phyloP scores from a whole-genome alignment of 495 filamentous ascomycete species.

The Daldinia childiae region DNA sequence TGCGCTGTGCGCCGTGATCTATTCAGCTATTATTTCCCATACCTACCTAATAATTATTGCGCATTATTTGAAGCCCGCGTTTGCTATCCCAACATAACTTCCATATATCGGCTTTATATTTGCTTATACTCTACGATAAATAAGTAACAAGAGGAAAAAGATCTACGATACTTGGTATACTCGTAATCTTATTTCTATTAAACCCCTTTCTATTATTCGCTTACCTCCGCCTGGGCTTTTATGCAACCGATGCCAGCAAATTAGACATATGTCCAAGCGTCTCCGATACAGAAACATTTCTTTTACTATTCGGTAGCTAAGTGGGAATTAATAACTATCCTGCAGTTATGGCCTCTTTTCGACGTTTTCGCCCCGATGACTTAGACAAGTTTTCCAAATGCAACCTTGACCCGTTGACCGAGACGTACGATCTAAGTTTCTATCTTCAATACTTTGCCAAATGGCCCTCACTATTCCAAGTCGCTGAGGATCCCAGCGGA shows the following conservation, averaged over 20 bases:
- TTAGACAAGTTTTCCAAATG: constrained; percentile 74
- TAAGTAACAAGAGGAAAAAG: neutral
- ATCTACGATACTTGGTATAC: neutral
- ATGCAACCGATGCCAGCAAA: constrained; percentile 2
- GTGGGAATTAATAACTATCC: neutral
- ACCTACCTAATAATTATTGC: no score
- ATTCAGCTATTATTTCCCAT: no score
- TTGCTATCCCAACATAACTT: neutral
- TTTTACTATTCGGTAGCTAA: neutral
- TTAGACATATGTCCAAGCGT: constrained; percentile 4
- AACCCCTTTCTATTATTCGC: neutral
- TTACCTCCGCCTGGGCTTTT: neutral
- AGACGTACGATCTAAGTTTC: constrained; percentile 95
- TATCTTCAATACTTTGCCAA: constrained; percentile 94
- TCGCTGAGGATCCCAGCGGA: constrained; percentile 80
- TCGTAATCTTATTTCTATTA: constrained; percentile 5
- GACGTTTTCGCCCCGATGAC: constrained; percentile 56
- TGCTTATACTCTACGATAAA: neutral
- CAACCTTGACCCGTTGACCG: constrained; percentile 93
- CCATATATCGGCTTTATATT: neutral
- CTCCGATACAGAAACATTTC: neutral
- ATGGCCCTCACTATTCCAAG: constrained; percentile 93
- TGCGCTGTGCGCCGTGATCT: neutral
- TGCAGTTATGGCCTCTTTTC: constrained; percentile 57
- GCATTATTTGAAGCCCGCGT: no score